Conservation (phyloP, 148 eudicot species). For the Silene latifolia region DNA sequence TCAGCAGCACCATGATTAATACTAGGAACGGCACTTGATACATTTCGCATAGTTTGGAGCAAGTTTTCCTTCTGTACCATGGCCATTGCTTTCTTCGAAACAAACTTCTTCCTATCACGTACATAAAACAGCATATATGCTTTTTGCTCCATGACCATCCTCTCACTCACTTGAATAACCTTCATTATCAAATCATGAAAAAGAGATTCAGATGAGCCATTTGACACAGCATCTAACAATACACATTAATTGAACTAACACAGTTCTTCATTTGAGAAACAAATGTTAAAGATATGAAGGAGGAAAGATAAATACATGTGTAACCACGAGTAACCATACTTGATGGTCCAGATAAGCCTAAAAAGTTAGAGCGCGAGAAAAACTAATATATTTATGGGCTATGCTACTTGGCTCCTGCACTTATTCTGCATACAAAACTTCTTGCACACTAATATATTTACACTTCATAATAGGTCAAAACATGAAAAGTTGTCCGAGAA, state of each 20-base stretch:
- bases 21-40: constrained; percentile 24
- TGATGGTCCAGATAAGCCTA: no score
- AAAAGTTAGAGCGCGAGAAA: no score
- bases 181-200: constrained; percentile 27
- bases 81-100: constrained; percentile 45
- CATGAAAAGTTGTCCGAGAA: no score
- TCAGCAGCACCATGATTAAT: constrained; percentile 21
- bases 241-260: background rate
- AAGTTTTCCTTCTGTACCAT: constrained; percentile 42
- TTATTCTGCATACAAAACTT: no score
- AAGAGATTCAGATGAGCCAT: background rate
- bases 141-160: constrained; percentile 72
- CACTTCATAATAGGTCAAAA: no score
- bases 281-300: no score
- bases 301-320: no score
- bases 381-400: no score
- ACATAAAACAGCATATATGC: constrained; percentile 96
- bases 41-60: constrained; percentile 37
- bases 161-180: constrained; percentile 82
- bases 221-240: background rate
- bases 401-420: no score
- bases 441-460: no score
- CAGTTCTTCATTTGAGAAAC: background rate
- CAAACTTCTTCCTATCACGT: constrained; percentile 46
- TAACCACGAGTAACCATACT: no score